These are phyloP conservation scores for Saturnispora quitensis DNA, from an alignment of 805 yeast species.

Conservation along the genomic window DNA sequence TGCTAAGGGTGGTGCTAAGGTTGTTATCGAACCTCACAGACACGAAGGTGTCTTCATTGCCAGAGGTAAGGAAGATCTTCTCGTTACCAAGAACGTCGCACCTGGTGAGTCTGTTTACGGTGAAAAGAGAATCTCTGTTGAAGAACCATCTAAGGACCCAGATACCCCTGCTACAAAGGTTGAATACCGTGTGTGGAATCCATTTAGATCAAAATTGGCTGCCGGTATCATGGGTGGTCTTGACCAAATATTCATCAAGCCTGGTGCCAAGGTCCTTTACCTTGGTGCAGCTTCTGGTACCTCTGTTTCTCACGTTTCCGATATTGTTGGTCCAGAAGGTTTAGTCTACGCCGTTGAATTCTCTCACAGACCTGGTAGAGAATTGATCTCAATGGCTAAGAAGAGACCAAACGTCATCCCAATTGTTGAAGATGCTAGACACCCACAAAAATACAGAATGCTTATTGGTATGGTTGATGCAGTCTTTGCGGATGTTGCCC, in stretches of 20 bases:
- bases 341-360: constrained; percentile 98
- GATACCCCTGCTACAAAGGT: constrained; percentile 85
- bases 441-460: constrained; percentile 99
- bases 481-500: constrained; percentile 99
- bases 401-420: constrained; percentile 99
- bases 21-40: constrained; percentile 96
- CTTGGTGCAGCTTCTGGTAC: constrained; percentile 99
- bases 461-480: constrained; percentile 97
- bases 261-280: constrained; percentile 95
- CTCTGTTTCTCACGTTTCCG: constrained; percentile 96
- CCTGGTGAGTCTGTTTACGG: constrained; percentile 99
- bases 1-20: constrained; percentile 89
- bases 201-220: constrained; percentile 98
- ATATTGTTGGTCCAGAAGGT: constrained; percentile 98
- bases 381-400: constrained; percentile 98
- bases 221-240: constrained; percentile 99
- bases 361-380: constrained; percentile 99
- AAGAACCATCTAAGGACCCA: constrained; percentile 85
- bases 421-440: constrained; percentile 99
- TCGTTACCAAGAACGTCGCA: constrained; percentile 92
- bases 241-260: constrained; percentile 93
- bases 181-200: constrained; percentile 99
- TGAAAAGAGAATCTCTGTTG: constrained; percentile 91
- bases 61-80: constrained; percentile 98
- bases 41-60: constrained; percentile 99